phyloP scores from a whole-genome alignment of 192 early-diverging fungal species.

The Anaeromyces robustus region DNA sequence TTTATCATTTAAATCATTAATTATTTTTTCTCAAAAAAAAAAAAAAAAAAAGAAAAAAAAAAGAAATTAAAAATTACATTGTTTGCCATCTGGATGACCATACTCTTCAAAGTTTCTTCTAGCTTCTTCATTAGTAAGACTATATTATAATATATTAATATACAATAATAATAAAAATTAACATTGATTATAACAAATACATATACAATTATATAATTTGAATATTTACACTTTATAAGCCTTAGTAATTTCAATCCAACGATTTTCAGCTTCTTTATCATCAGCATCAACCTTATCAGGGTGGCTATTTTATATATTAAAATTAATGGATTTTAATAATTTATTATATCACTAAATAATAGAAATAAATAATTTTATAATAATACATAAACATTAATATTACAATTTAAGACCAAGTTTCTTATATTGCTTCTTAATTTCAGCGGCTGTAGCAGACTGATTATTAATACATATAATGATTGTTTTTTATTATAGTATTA shows the following conservation, averaged over 20 bases:
- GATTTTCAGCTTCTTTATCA: conserved; percentile 48
- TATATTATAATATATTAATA: conserved; percentile 7
- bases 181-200: background rate
- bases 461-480: too few relatives aligned
- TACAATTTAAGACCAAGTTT: background rate
- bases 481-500: too few relatives aligned
- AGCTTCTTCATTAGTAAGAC: conserved; percentile 77
- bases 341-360: too few relatives aligned
- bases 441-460: background rate
- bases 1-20: too few relatives aligned
- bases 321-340: background rate
- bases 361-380: too few relatives aligned
- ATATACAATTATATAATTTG: too few relatives aligned
- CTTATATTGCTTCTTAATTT: background rate
- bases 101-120: conserved; percentile 86
- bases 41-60: conserved; percentile 1
- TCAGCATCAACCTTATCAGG: conserved; percentile 61
- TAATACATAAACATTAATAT: background rate
- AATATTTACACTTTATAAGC: conserved; percentile 72
- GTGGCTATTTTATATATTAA: background rate
- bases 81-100: conserved; percentile 94
- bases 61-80: conserved; percentile 16
- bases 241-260: conserved; percentile 76
- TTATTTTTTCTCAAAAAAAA: too few relatives aligned
- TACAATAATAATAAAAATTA: background rate